These are phyloP conservation scores for Hypoxylon subgilvum DNA, from an alignment of 495 filamentous ascomycete species.

Conservation along the genomic window DNA sequence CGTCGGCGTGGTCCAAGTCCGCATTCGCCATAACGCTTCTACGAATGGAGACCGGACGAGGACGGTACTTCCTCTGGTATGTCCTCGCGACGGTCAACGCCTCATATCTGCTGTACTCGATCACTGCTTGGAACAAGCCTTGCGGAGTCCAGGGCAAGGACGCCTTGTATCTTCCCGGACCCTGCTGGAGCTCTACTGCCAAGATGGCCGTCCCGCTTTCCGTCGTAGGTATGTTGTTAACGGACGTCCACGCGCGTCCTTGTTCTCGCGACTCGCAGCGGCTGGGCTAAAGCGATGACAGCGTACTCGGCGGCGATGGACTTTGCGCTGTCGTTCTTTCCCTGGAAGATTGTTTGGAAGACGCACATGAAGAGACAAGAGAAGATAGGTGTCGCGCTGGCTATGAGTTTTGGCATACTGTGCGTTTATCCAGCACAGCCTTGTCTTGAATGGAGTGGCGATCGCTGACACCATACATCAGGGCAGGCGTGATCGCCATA, in stretches of 20 bases:
- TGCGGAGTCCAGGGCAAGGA: conserved; percentile 10
- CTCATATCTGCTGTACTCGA: conserved; percentile 16
- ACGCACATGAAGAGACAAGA: conserved; percentile 46
- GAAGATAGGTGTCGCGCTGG: conserved; percentile 46
- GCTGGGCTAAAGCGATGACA: conserved; percentile 10
- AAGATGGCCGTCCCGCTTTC: conserved; percentile 21
- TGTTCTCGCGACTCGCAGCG: too few relatives aligned
- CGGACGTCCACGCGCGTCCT: neutral
- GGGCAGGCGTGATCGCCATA: conserved; percentile 21
- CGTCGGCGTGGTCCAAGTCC: conserved; percentile 36
- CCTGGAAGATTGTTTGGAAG: conserved; percentile 45
- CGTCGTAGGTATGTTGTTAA: conserved; percentile 15
- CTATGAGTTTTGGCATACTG: conserved; percentile 52
- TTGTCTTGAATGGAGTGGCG: too few relatives aligned
- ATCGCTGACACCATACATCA: neutral
- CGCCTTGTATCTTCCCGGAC: conserved; percentile 17
- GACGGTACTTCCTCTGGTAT: conserved; percentile 20
- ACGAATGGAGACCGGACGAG: conserved; percentile 20
- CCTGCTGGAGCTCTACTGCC: conserved; percentile 28
- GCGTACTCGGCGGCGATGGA: conserved; percentile 48
- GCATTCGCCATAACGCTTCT: conserved; percentile 30
- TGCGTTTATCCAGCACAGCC: conserved; percentile 26
- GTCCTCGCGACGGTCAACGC: conserved; percentile 27
- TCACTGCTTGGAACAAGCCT: conserved; percentile 26
- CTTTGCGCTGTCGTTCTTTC: conserved; percentile 43